These are phyloP conservation scores for Typha latifolia DNA, from an alignment of 176 grass and related monocot species.

Conservation along the genomic window DNA sequence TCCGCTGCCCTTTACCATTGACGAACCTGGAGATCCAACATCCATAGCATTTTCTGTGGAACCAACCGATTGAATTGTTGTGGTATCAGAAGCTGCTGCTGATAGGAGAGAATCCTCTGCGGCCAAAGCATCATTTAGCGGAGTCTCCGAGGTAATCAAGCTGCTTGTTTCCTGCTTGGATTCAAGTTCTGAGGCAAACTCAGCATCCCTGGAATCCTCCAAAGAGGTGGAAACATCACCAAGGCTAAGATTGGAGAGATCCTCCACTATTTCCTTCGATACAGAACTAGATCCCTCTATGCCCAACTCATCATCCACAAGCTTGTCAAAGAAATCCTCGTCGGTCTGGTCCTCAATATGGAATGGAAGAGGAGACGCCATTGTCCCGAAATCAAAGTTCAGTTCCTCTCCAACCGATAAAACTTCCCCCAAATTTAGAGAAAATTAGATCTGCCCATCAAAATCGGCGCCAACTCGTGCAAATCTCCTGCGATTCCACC, in stretches of 20 bases:
- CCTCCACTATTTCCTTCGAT: conserved; percentile 15
- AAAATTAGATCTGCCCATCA: neutral
- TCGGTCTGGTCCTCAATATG: conserved; percentile 62
- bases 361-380: conserved; percentile 26
- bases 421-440: neutral
- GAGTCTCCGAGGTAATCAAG: neutral
- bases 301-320: conserved; percentile 47
- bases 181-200: conserved; percentile 1
- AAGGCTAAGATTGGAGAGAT: conserved; percentile 34
- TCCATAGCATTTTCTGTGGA: conserved; percentile 5
- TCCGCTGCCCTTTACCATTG: conserved; percentile 12
- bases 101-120: neutral
- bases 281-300: conserved; percentile 10
- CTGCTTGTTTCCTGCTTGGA: neutral
- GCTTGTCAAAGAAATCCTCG: conserved; percentile 93
- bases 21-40: conserved; percentile 20
- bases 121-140: conserved; percentile 2
- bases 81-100: conserved; percentile 2
- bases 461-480: neutral
- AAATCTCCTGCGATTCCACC: neutral
- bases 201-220: conserved; percentile 12
- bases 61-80: neutral
- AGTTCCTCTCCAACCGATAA: neutral
- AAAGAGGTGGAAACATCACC: conserved; percentile 14
- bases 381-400: neutral